A percentile compares a stretch with the other conserved stretches of the same genome.
Conservation (phyloP, 1,284 basidiomycete genomes). For the Cryptococcus sp. region DNA sequence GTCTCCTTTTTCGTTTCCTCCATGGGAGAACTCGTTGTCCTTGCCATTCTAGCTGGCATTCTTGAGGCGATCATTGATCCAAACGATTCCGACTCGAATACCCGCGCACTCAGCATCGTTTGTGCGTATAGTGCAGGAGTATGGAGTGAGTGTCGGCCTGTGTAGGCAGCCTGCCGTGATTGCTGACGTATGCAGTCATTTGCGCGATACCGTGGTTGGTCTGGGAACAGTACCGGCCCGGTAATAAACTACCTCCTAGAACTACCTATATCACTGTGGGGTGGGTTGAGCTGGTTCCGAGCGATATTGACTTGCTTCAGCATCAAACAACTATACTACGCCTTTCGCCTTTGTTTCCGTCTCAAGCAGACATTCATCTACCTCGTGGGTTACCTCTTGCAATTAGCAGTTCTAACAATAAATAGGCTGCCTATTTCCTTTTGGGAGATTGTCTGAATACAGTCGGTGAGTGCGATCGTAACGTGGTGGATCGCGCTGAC, state of each 20-base stretch:
- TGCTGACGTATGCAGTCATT: conserved; percentile 56
- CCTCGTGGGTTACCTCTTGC: conserved; percentile 19
- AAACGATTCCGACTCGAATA: conserved; percentile 76
- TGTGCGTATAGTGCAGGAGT: conserved; percentile 73
- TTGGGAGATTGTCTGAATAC: conserved; percentile 70
- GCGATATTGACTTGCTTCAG: conserved; percentile 55
- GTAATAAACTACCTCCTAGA: conserved; percentile 69
- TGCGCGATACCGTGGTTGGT: conserved; percentile 78
- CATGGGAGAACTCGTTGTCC: conserved; percentile 68
- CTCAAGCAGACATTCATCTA: conserved; percentile 64
- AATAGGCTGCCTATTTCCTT: conserved; percentile 65
- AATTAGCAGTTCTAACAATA: conserved; percentile 8
- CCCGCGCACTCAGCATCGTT: conserved; percentile 70
- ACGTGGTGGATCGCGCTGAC: neutral
- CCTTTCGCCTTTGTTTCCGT: conserved; percentile 65
- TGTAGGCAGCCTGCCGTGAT: neutral
- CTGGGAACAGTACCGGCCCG: conserved; percentile 72
- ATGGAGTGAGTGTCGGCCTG: conserved; percentile 61
- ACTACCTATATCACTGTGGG: conserved; percentile 66
- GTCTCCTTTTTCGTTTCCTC: conserved; percentile 74
- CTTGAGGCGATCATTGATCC: conserved; percentile 62
- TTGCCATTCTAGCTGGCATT: conserved; percentile 75
- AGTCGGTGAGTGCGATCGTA: conserved; percentile 18
- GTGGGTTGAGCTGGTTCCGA: conserved; percentile 20
- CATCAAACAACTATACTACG: conserved; percentile 64